phyloP scores from a whole-genome alignment of 768 basidiomycete genomes.

The Saitozyma sp. region DNA sequence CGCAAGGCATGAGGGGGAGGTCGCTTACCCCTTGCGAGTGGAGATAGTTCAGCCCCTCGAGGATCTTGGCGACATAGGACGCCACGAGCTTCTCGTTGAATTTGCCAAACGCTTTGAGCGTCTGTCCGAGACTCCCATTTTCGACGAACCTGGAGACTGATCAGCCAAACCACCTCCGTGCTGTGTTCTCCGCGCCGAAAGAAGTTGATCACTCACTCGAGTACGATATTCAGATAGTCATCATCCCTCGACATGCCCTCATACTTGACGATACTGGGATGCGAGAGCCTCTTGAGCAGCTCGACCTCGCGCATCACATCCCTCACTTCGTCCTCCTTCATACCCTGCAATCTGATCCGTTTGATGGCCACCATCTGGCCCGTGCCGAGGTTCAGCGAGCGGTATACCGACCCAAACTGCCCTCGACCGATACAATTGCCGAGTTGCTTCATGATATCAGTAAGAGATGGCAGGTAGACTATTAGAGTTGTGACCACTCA shows the following conservation, averaged over 20 bases:
- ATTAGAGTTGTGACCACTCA: conserved; percentile 1
- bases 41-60: conserved; percentile 91
- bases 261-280: conserved; percentile 96
- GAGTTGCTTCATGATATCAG: conserved; percentile 63
- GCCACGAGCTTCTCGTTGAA: conserved; percentile 90
- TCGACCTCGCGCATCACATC: conserved; percentile 94
- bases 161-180: background rate
- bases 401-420: conserved; percentile 94
- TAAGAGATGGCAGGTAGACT: conserved; percentile 7
- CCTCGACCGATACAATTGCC: conserved; percentile 96
- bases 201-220: conserved; percentile 68
- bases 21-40: conserved; percentile 62
- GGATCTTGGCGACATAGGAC: conserved; percentile 90
- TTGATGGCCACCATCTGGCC: conserved; percentile 99
- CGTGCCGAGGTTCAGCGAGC: conserved; percentile 86
- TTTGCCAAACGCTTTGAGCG: conserved; percentile 87
- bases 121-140: conserved; percentile 91
- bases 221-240: conserved; percentile 83
- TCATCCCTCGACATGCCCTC: conserved; percentile 92
- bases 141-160: conserved; percentile 76
- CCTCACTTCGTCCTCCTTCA: conserved; percentile 84
- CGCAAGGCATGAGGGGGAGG: background rate
- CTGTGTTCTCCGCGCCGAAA: background rate
- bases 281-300: conserved; percentile 81
- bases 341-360: conserved; percentile 82